These are phyloP conservation scores for Chloropicon primus DNA, from an alignment of 139 green algal species.

Conservation along the genomic window DNA sequence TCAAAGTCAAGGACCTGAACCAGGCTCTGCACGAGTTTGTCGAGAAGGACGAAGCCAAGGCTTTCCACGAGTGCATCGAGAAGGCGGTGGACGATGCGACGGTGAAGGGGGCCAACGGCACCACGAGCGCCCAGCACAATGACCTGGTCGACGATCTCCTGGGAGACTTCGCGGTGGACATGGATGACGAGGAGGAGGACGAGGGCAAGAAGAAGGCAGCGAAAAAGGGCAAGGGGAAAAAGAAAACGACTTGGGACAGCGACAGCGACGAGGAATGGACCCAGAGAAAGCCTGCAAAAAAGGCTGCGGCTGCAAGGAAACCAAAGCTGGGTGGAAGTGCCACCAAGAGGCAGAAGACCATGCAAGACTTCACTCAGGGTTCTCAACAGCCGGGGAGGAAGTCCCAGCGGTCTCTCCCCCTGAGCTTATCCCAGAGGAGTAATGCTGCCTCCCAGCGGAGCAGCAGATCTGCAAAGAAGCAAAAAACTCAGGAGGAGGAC, in stretches of 20 bases:
- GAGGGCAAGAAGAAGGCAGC: not conserved
- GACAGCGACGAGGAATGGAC: not conserved
- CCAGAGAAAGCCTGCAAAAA: not conserved
- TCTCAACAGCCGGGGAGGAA: not conserved
- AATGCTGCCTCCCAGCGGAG: not conserved
- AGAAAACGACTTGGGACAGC: not conserved
- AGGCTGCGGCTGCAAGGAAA: too few species aligned
- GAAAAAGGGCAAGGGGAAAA: not conserved
- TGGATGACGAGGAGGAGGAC: not conserved
- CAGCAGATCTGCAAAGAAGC: not conserved
- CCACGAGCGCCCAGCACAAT: not conserved
- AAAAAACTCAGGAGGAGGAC: not conserved
- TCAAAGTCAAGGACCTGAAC: slow-evolving; percentile 36
- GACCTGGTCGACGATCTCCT: not conserved
- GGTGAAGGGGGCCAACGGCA: not conserved
- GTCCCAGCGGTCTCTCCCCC: not conserved
- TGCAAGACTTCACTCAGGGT: not conserved
- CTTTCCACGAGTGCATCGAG: slow-evolving; percentile 10
- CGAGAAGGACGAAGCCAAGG: slow-evolving; percentile 75
- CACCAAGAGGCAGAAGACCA: not conserved
- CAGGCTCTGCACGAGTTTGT: slow-evolving; percentile 71
- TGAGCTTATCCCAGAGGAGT: not conserved
- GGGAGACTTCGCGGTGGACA: not conserved
- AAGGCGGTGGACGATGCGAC: not conserved
- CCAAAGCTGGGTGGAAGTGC: too few species aligned